phyloP scores from a whole-genome alignment of 2,329 filamentous ascomycete genomes.

The Ramularia endophylla region DNA sequence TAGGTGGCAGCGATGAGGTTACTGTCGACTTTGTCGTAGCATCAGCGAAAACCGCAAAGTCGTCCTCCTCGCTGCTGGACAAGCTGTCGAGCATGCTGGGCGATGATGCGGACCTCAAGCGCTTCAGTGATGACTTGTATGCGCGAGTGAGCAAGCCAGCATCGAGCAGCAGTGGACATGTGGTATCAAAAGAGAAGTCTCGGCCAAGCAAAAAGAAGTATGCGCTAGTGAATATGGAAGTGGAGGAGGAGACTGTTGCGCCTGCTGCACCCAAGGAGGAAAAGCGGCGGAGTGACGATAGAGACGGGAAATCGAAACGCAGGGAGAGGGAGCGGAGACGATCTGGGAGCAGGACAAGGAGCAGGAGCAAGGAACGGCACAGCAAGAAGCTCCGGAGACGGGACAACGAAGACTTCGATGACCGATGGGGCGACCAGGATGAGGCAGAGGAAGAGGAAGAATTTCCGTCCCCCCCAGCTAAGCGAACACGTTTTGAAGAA shows the following conservation, averaged over 20 bases:
- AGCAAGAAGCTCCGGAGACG: slow-evolving; percentile 48
- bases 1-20: slow-evolving; percentile 51
- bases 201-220: slow-evolving; percentile 42
- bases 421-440: slow-evolving; percentile 78
- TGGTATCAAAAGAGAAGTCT: slow-evolving; percentile 8
- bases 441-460: slow-evolving; percentile 48
- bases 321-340: slow-evolving; percentile 33
- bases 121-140: slow-evolving; percentile 46
- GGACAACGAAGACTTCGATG: slow-evolving; percentile 57
- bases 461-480: slow-evolving; percentile 63
- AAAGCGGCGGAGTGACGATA: slow-evolving; percentile 16
- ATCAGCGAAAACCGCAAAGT: slow-evolving; percentile 47
- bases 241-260: slow-evolving; percentile 32
- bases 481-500: slow-evolving; percentile 60
- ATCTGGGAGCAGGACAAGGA: slow-evolving; percentile 9
- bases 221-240: slow-evolving; percentile 50
- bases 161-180: slow-evolving; percentile 14
- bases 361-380: slow-evolving; percentile 32
- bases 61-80: slow-evolving; percentile 42
- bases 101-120: slow-evolving; percentile 38
- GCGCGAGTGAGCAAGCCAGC: slow-evolving; percentile 27
- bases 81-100: slow-evolving; percentile 50
- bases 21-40: slow-evolving; percentile 53
- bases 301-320: slow-evolving; percentile 33
- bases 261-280: slow-evolving; percentile 17